Base-by-base conservation (phyloP, 495 filamentous ascomycete genomes). In the Podospora australis region DNA sequence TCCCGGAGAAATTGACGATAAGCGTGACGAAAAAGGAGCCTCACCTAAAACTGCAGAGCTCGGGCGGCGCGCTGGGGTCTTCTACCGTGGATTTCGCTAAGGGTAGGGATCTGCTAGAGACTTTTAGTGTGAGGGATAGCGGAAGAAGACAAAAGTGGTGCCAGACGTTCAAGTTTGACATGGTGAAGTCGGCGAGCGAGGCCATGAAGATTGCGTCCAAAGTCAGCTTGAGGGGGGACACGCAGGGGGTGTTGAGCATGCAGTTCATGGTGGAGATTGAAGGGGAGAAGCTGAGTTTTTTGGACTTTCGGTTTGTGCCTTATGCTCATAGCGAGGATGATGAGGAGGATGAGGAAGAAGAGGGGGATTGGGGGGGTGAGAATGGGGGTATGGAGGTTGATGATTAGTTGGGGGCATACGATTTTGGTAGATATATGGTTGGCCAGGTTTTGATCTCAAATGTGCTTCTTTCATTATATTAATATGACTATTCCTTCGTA, bases 251-350 rank as follows among this genome's bases (percentile, higher is more conserved):
- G 13, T 65, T 98, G 51, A 96, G 88, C 64, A 70, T 97, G 59
- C 92, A 98, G 65, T 95, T 98, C 56, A 94, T 98, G 89, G 83
- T 98, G 26, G 88, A 95, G 62, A 67, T 86, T 11, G 80, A 83
- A 48, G 78, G 79, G 19, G 49, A 48, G 0, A 50, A 48, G 10
- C 43, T 44, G 45, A 58, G 69, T 45, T 76, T 73, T 50, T 63
- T 76, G 36, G 71, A 74, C 52, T 76, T 76, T 54, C 63, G 69
- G 22, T 73, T 76, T 58, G 68, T 76, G 43, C 72, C 72, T 28
- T 76, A 72, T 49, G 65, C 67, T 4, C 65, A 70, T 20, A 55
- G 65, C 5, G 72, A 67, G 14, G 64, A 64, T 7, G 70, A 70
- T 6, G 65, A 61, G 3, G 58, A 58, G 6, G 64, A 45, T 4